phyloP scores from a whole-genome alignment of 805 yeast genomes.

The Saturnispora halmiae region DNA sequence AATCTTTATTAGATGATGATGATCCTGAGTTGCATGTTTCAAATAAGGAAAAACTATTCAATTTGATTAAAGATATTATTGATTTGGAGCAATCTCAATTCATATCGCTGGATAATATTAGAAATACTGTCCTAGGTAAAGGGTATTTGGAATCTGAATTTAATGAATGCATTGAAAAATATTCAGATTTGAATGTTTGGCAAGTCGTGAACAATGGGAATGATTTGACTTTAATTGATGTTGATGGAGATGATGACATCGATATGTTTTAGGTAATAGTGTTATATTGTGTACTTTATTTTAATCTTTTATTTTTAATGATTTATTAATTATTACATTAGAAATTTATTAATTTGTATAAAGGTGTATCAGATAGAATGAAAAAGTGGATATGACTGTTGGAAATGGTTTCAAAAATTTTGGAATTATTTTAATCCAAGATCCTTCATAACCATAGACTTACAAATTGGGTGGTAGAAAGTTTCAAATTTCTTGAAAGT shows the following conservation, averaged over 20 bases:
- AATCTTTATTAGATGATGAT: conserved; percentile 56
- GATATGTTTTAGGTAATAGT: conserved; percentile 1
- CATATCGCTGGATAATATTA: conserved; percentile 40
- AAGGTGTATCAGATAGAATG: too few relatives aligned
- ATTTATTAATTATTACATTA: not conserved
- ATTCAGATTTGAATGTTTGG: conserved; percentile 66
- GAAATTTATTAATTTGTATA: too few relatives aligned
- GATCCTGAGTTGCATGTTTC: conserved; percentile 50
- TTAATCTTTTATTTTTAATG: not conserved
- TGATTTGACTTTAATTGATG: conserved; percentile 46
- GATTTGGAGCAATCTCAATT: conserved; percentile 24
- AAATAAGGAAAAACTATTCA: conserved; percentile 59
- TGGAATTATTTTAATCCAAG: conserved; percentile 32
- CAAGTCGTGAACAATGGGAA: conserved; percentile 64
- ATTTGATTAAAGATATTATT: conserved; percentile 47
- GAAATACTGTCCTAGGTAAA: conserved; percentile 59
- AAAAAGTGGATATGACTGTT: too few relatives aligned
- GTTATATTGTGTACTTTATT: not conserved
- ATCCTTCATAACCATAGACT: conserved; percentile 76
- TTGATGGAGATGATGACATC: conserved; percentile 25
- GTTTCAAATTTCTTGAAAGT: conserved; percentile 54
- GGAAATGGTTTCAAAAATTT: too few relatives aligned
- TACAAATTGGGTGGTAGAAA: conserved; percentile 79
- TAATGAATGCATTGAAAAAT: conserved; percentile 65
- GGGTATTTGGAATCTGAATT: conserved; percentile 80